A percentile compares a stretch with the other conserved stretches of the same genome.
Conservation (phyloP, 1,284 basidiomycete genomes). For the Ustilago bromivora region DNA sequence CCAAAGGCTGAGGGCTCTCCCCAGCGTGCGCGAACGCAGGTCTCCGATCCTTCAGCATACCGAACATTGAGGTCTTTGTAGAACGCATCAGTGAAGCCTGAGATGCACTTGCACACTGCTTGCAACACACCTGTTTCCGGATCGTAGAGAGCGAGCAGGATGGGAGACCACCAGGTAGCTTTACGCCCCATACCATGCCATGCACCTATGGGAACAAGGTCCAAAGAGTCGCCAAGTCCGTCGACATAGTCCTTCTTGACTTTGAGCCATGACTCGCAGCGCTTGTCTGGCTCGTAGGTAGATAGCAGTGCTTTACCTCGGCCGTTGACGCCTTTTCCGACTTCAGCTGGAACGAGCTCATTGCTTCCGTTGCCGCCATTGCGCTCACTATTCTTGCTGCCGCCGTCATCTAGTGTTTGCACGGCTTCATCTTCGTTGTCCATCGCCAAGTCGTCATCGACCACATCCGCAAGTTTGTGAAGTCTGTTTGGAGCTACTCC, state of each 20-base stretch:
- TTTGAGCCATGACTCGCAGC: conserved; percentile 70
- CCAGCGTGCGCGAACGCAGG: conserved; percentile 30
- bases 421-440: conserved; percentile 53
- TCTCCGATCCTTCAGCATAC: conserved; percentile 41
- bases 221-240: conserved; percentile 73
- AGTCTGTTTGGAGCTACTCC: conserved; percentile 56
- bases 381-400: not conserved
- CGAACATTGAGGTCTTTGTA: conserved; percentile 73
- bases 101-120: conserved; percentile 67
- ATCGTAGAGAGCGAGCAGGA: conserved; percentile 84
- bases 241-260: conserved; percentile 81
- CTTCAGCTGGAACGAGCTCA: conserved; percentile 6
- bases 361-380: not conserved
- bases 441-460: conserved; percentile 56
- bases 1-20: conserved; percentile 37
- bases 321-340: conserved; percentile 59
- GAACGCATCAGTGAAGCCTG: conserved; percentile 87
- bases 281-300: conserved; percentile 82
- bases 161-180: conserved; percentile 91
- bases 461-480: conserved; percentile 57
- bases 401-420: conserved; percentile 25
- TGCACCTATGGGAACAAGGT: conserved; percentile 71
- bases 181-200: conserved; percentile 96
- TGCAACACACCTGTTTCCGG: conserved; percentile 78
- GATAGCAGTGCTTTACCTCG: conserved; percentile 81